A percentile compares a stretch with the other conserved stretches of the same genome.
These are phyloP conservation scores for Corchorus capsularis DNA, from an alignment of 345 rosid genomes.

Conservation along the genomic window DNA sequence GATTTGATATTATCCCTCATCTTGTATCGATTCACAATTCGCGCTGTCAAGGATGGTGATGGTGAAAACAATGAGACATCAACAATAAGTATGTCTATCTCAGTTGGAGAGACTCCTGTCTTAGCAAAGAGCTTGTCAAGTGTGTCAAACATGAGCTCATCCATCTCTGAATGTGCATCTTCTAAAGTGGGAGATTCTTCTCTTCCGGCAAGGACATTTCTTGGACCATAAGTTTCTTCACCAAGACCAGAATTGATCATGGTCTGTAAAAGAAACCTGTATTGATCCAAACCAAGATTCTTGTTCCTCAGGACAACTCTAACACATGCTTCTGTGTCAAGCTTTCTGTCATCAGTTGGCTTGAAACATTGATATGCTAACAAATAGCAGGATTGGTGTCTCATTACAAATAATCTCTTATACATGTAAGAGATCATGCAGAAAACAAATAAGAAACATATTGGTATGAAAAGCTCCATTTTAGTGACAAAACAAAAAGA, in stretches of 20 bases:
- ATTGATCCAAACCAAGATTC: conserved; percentile 61
- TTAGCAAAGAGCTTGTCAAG: conserved; percentile 57
- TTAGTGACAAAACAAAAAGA: not conserved
- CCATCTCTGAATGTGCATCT: conserved; percentile 55
- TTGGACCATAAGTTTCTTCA: conserved; percentile 69
- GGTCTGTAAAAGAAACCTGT: conserved; percentile 60
- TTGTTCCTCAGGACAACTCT: conserved; percentile 49
- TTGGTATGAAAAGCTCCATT: conserved; percentile 32
- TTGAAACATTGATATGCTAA: conserved; percentile 70
- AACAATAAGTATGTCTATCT: conserved; percentile 62
- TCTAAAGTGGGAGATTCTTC: conserved; percentile 44
- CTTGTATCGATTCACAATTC: conserved; percentile 65
- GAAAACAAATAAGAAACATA: conserved; percentile 19
- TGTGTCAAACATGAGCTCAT: conserved; percentile 55
- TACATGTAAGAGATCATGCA: conserved; percentile 17
- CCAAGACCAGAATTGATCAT: conserved; percentile 72
- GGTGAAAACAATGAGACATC: conserved; percentile 70
- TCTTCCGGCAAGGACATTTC: conserved; percentile 48
- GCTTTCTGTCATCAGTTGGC: conserved; percentile 46
- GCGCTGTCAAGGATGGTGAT: conserved; percentile 61
- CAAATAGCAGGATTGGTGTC: conserved; percentile 57
- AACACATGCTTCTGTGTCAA: conserved; percentile 51
- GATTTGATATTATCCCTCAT: conserved; percentile 63
- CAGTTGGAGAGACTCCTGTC: conserved; percentile 50
- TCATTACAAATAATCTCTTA: conserved; percentile 24